These are phyloP conservation scores for Globisporangium carolinianum DNA, from an alignment of 352 stramenopile species.

Conservation along the genomic window DNA sequence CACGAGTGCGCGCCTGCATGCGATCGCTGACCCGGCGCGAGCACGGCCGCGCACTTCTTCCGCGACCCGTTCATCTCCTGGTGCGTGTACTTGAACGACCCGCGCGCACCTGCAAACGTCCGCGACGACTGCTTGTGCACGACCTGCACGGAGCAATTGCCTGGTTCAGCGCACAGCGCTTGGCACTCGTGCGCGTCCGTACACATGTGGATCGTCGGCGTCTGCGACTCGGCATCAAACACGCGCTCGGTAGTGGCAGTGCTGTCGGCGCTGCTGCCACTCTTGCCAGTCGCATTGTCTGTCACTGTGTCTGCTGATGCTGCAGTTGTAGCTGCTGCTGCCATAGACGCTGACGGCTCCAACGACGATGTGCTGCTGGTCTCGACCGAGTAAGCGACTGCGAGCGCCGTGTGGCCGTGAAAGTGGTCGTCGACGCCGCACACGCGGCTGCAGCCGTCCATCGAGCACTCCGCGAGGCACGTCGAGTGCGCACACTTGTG, in stretches of 20 bases:
- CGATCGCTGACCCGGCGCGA: slow-evolving; percentile 35
- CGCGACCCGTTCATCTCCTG: slow-evolving; percentile 77
- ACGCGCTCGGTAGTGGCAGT: slow-evolving; percentile 2
- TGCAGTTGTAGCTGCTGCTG: not conserved
- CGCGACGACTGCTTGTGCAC: slow-evolving; percentile 64
- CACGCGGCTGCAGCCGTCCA: slow-evolving; percentile 46
- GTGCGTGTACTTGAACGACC: slow-evolving; percentile 61
- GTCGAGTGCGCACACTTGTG: slow-evolving; percentile 60
- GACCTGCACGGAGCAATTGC: slow-evolving; percentile 65
- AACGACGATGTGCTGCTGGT: slow-evolving; percentile 6
- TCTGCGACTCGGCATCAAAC: slow-evolving; percentile 33
- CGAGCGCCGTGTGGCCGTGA: slow-evolving; percentile 41
- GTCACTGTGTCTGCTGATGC: not conserved
- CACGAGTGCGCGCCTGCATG: slow-evolving; percentile 46
- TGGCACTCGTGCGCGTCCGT: slow-evolving; percentile 43
- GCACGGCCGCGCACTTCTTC: slow-evolving; percentile 44
- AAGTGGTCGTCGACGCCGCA: slow-evolving; percentile 60
- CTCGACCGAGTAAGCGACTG: slow-evolving; percentile 43
- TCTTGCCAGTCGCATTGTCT: slow-evolving; percentile 17
- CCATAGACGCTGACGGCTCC: too few species aligned
- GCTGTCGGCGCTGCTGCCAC: not conserved
- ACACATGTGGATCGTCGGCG: slow-evolving; percentile 59
- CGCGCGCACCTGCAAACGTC: slow-evolving; percentile 47
- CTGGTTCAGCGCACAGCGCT: slow-evolving; percentile 41
- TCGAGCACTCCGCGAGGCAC: slow-evolving; percentile 52